Evolutionary conservation across 441 rosid species (phyloP).

Genomic region (Pelargonium cotyledonis): DNA sequence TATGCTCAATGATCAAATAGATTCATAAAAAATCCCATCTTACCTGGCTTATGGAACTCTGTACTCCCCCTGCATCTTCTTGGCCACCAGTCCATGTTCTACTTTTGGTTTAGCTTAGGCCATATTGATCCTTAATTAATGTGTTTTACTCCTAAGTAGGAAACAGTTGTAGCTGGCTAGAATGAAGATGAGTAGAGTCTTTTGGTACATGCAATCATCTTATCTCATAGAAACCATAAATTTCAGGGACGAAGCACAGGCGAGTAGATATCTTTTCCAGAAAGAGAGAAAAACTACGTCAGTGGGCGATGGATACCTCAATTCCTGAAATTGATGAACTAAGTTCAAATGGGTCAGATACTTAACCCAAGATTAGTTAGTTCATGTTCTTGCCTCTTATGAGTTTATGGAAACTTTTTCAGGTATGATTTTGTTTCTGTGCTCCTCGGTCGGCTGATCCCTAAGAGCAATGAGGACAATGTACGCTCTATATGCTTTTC

Average conservation of each 20-base stretch:
- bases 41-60: background rate
- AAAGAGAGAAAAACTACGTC: slow-evolving; percentile 49
- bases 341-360: slow-evolving; percentile 46
- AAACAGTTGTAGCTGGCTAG: slow-evolving; percentile 1
- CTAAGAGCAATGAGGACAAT: slow-evolving; percentile 31
- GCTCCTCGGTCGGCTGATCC: slow-evolving; percentile 46
- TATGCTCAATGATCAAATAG: too few relatives aligned
- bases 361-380: slow-evolving; percentile 7
- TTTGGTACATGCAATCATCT: slow-evolving; percentile 5
- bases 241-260: slow-evolving; percentile 35
- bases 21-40: too few relatives aligned
- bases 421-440: slow-evolving; percentile 48
- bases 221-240: slow-evolving; percentile 8
- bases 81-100: background rate
- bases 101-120: background rate
- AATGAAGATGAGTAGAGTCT: background rate
- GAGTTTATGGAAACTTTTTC: slow-evolving; percentile 24
- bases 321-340: slow-evolving; percentile 40
- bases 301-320: slow-evolving; percentile 40
- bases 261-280: slow-evolving; percentile 36
- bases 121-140: background rate
- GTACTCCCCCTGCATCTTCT: background rate
- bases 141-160: background rate
- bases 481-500: slow-evolving; percentile 31
- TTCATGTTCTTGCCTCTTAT: slow-evolving; percentile 21